These are phyloP conservation scores for Fusarium sp. DNA, from an alignment of 2,329 filamentous ascomycete genomes.

Conservation along the genomic window DNA sequence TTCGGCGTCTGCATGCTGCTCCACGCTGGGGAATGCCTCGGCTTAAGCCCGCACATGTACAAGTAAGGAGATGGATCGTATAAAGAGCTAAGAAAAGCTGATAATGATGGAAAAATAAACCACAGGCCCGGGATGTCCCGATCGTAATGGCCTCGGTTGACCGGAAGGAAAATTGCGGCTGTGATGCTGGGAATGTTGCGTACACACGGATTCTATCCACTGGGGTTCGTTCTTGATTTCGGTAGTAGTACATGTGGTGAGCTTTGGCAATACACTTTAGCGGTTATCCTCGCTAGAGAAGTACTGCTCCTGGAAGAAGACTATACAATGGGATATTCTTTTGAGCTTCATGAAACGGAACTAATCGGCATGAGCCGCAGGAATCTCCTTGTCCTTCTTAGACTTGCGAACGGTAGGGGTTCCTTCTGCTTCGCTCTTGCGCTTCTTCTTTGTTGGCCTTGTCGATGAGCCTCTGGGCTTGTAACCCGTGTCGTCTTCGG, in stretches of 20 bases:
- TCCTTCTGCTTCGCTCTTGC: constrained; percentile 65
- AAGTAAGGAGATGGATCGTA: constrained; percentile 17
- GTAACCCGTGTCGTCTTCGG: constrained; percentile 71
- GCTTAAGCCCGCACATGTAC: constrained; percentile 36
- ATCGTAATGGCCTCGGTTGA: constrained; percentile 41
- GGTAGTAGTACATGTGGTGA: constrained; percentile 31
- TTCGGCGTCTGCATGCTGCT: constrained; percentile 1
- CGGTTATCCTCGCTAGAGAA: constrained; percentile 17
- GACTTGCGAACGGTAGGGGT: constrained; percentile 54
- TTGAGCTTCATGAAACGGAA: not conserved
- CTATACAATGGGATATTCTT: not conserved
- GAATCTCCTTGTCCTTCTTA: constrained; percentile 53
- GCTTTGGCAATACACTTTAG: constrained; percentile 5
- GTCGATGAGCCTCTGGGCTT: constrained; percentile 68
- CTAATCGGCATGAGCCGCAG: constrained; percentile 52
- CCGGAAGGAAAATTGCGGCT: constrained; percentile 42
- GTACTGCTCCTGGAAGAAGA: not conserved
- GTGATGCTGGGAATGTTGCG: constrained; percentile 19
- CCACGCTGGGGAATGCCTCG: constrained; percentile 36
- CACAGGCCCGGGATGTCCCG: constrained; percentile 45
- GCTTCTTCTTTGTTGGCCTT: constrained; percentile 69
- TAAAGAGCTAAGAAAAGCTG: constrained; percentile 1
- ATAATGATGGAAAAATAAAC: constrained; percentile 16
- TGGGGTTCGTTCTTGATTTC: constrained; percentile 20
- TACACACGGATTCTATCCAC: constrained; percentile 32